Evolutionary conservation across 2,329 filamentous ascomycete species (phyloP).

Genomic region (Phyllosticta citribraziliensis): DNA sequence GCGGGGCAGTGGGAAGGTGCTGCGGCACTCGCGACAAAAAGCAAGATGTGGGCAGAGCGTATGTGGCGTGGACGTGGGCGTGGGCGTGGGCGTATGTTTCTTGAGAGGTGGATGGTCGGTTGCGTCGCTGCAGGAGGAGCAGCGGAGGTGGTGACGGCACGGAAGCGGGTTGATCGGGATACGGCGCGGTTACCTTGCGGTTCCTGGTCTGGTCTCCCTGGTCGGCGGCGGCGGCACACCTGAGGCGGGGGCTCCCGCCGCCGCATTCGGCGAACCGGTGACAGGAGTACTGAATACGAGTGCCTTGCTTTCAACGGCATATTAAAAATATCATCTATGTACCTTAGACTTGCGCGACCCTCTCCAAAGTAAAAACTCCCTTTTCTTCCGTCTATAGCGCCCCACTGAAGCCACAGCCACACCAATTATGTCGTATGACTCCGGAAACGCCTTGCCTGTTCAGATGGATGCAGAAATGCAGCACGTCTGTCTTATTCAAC

Average conservation of each 20-base stretch:
- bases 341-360: background rate
- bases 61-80: background rate
- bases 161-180: background rate
- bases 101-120: background rate
- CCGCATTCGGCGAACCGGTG: background rate
- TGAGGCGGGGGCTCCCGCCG: background rate
- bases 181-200: background rate
- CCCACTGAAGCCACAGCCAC: background rate
- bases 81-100: background rate
- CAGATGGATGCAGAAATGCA: slow-evolving; percentile 6
- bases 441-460: slow-evolving; percentile 3
- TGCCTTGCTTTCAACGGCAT: background rate
- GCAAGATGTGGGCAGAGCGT: background rate
- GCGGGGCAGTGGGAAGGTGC: slow-evolving; percentile 4
- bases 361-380: background rate
- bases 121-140: background rate
- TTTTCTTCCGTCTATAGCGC: background rate
- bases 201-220: background rate
- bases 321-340: background rate
- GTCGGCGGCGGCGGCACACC: background rate
- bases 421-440: slow-evolving; percentile 4
- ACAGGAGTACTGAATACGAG: no score
- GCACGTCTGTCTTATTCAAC: slow-evolving; percentile 16
- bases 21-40: background rate
- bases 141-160: background rate